Evolutionary conservation across 169 alveolate species (phyloP).

Genomic region (Plasmodium ovale): DNA sequence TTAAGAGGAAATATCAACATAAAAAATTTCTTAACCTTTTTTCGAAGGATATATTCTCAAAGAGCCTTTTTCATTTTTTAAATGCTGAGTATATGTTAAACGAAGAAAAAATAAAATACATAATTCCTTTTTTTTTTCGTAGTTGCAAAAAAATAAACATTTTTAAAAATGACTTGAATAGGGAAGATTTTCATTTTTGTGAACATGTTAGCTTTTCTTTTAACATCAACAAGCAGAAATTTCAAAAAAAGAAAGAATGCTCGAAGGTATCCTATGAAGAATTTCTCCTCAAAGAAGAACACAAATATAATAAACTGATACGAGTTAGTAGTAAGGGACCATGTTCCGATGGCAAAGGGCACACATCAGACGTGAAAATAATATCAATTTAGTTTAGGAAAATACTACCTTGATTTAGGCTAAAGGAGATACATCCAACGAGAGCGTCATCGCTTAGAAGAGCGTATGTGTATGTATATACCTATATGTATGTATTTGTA

Average conservation of each 20-base stretch:
- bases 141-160: constrained; percentile 1
- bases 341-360: not conserved
- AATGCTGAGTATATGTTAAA: constrained; percentile 45
- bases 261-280: constrained; percentile 41
- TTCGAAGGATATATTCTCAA: constrained; percentile 39
- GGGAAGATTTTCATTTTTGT: constrained; percentile 18
- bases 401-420: too few relatives aligned
- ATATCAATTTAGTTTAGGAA: constrained; percentile 42
- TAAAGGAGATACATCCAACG: too few relatives aligned
- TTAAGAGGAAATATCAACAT: not conserved
- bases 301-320: constrained; percentile 37
- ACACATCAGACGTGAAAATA: constrained; percentile 5
- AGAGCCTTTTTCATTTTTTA: constrained; percentile 40
- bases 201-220: constrained; percentile 41
- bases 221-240: constrained; percentile 12
- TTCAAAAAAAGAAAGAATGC: constrained; percentile 15
- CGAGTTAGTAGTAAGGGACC: not conserved
- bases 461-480: not conserved
- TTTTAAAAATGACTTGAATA: constrained; percentile 35
- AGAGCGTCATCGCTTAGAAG: too few relatives aligned
- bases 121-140: constrained; percentile 15
- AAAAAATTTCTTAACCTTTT: constrained; percentile 46
- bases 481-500: not conserved
- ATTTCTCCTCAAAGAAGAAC: constrained; percentile 51
- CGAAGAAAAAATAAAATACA: constrained; percentile 43